Evolutionary conservation across 2,329 filamentous ascomycete species (phyloP).

Genomic region (Trichoderma atrobrunneum): DNA sequence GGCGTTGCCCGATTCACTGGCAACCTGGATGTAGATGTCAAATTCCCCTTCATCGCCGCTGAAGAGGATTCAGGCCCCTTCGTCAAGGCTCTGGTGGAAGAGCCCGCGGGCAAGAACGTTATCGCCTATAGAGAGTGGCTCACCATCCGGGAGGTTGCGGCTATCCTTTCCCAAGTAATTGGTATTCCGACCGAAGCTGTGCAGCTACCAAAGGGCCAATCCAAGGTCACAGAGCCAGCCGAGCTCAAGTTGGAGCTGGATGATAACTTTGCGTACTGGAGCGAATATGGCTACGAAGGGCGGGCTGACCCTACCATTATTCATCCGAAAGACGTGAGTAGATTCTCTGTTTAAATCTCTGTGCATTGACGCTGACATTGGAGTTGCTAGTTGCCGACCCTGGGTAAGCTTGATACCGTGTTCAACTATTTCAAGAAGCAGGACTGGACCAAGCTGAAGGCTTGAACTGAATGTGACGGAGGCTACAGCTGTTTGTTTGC

Average conservation of each 20-base stretch:
- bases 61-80: conserved; percentile 28
- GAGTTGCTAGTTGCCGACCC: conserved; percentile 1
- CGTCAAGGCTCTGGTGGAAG: conserved; percentile 25
- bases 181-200: conserved; percentile 18
- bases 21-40: conserved; percentile 19
- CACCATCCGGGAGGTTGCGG: conserved; percentile 21
- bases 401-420: conserved; percentile 12
- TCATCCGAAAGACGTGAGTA: conserved; percentile 21
- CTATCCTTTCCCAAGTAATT: conserved; percentile 22
- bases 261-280: conserved; percentile 18
- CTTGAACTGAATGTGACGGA: not conserved
- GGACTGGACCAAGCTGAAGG: conserved; percentile 29
- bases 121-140: conserved; percentile 28
- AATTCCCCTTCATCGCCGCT: conserved; percentile 26
- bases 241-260: conserved; percentile 14
- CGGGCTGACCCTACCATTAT: conserved; percentile 20
- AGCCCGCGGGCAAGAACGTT: conserved; percentile 24
- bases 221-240: not conserved
- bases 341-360: not conserved
- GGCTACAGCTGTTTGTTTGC: not conserved
- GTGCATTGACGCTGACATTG: not conserved
- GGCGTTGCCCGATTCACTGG: conserved; percentile 25
- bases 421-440: conserved; percentile 19
- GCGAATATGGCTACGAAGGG: conserved; percentile 23
- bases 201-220: not conserved